Percentiles rank a stretch among this genome's conserved stretches.
Evolutionary conservation across 1,139 yeast genomes (phyloP).

Genomic region (Candida sojae): DNA sequence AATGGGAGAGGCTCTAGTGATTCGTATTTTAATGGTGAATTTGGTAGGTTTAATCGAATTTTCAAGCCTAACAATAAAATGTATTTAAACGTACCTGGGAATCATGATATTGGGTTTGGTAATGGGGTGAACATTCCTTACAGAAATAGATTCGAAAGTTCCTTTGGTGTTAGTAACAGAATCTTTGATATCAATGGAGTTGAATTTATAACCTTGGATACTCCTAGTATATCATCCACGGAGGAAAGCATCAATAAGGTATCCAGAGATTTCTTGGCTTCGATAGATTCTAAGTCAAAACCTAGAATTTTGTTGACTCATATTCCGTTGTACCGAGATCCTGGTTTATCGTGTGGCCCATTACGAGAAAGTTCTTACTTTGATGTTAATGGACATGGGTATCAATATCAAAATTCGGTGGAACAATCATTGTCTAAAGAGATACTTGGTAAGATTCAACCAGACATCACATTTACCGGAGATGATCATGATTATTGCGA

Average conservation of each 20-base stretch:
- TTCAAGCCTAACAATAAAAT: constrained; percentile 21
- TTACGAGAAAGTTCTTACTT: constrained; percentile 35
- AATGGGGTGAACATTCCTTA: constrained; percentile 43
- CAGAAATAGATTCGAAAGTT: constrained; percentile 36
- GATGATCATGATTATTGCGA: constrained; percentile 90
- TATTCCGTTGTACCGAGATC: constrained; percentile 50
- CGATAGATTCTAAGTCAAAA: constrained; percentile 12
- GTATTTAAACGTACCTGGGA: constrained; percentile 46
- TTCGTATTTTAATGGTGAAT: constrained; percentile 39
- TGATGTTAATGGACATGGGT: constrained; percentile 36
- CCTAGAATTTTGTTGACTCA: constrained; percentile 48
- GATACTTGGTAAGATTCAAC: constrained; percentile 60
- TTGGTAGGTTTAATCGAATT: constrained; percentile 39
- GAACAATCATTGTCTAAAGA: constrained; percentile 56
- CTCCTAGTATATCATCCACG: constrained; percentile 43
- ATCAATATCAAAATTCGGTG: constrained; percentile 55
- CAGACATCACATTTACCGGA: constrained; percentile 78
- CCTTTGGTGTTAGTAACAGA: constrained; percentile 45
- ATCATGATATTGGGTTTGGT: constrained; percentile 60
- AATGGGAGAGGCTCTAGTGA: constrained; percentile 50
- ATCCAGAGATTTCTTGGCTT: constrained; percentile 29
- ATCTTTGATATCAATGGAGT: constrained; percentile 34
- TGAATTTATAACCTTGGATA: constrained; percentile 47
- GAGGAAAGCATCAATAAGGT: constrained; percentile 26
- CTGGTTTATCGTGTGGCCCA: constrained; percentile 42